phyloP scores from a whole-genome alignment of 2,329 filamentous ascomycete genomes.

The Chrysoporthe deuterocubensis region DNA sequence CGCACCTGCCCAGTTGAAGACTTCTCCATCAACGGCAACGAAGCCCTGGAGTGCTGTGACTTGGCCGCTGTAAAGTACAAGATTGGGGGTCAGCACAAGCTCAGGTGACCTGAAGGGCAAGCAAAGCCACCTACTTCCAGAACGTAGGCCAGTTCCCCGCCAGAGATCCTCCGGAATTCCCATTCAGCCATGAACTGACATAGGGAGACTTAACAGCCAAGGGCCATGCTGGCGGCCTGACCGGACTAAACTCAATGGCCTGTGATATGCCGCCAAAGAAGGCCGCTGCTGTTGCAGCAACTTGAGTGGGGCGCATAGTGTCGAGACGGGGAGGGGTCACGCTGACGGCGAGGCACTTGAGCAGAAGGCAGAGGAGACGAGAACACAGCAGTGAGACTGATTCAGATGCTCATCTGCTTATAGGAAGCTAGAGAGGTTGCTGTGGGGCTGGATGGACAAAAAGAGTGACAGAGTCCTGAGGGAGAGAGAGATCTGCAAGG shows the following conservation, averaged over 20 bases:
- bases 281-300: slow-evolving; percentile 34
- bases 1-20: slow-evolving; percentile 71
- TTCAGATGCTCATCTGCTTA: not conserved
- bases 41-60: slow-evolving; percentile 70
- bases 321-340: not conserved
- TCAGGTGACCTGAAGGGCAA: not conserved
- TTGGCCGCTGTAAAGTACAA: slow-evolving; percentile 48
- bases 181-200: slow-evolving; percentile 70
- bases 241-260: slow-evolving; percentile 64
- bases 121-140: slow-evolving; percentile 63
- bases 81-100: slow-evolving; percentile 9
- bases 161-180: slow-evolving; percentile 66
- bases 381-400: not conserved
- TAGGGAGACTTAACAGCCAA: slow-evolving; percentile 78
- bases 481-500: not conserved
- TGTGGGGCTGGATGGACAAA: not conserved
- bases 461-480: not conserved
- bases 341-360: not conserved
- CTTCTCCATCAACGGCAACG: slow-evolving; percentile 67
- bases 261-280: slow-evolving; percentile 36
- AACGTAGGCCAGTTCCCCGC: slow-evolving; percentile 72
- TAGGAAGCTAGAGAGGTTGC: not conserved
- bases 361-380: not conserved
- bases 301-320: slow-evolving; percentile 23
- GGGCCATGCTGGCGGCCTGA: slow-evolving; percentile 69